Evolutionary conservation across 2,329 filamentous ascomycete genomes (phyloP).

Genomic region (Fusarium nisikadoi): DNA sequence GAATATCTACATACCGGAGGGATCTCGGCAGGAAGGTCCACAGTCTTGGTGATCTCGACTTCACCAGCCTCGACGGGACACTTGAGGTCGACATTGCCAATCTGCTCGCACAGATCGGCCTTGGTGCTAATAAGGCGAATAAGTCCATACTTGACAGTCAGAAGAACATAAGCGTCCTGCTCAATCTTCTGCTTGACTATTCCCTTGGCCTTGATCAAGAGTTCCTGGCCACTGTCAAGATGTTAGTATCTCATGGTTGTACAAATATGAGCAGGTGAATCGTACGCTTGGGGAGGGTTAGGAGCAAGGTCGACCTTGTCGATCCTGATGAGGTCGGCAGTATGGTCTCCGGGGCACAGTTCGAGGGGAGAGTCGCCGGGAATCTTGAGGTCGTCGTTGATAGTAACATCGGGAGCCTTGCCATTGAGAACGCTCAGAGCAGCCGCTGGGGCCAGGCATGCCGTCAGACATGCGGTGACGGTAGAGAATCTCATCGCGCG

Average conservation of each 20-base stretch:
- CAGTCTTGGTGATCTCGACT: conserved; percentile 78
- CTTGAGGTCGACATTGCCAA: conserved; percentile 85
- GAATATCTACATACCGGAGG: conserved; percentile 76
- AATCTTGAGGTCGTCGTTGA: conserved; percentile 69
- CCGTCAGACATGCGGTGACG: conserved; percentile 58
- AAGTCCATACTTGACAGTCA: conserved; percentile 93
- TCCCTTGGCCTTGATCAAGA: conserved; percentile 83
- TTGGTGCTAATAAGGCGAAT: conserved; percentile 87
- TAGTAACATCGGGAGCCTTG: conserved; percentile 51
- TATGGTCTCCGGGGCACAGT: conserved; percentile 76
- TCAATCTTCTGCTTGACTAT: conserved; percentile 77
- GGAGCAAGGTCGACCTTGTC: conserved; percentile 82
- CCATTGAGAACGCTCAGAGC: conserved; percentile 56
- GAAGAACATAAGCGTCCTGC: conserved; percentile 80
- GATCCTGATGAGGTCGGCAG: conserved; percentile 77
- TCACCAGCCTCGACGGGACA: conserved; percentile 88
- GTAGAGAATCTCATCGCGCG: conserved; percentile 52
- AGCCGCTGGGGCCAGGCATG: conserved; percentile 57
- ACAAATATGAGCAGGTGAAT: conserved; percentile 41
- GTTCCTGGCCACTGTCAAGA: conserved; percentile 73
- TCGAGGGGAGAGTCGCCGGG: conserved; percentile 87
- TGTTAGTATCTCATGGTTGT: conserved; percentile 38
- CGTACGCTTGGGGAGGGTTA: conserved; percentile 89
- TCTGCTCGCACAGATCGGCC: conserved; percentile 88
- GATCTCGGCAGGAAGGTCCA: conserved; percentile 86